phyloP scores from a whole-genome alignment of 805 yeast species.

The Starmerella kuoi region DNA sequence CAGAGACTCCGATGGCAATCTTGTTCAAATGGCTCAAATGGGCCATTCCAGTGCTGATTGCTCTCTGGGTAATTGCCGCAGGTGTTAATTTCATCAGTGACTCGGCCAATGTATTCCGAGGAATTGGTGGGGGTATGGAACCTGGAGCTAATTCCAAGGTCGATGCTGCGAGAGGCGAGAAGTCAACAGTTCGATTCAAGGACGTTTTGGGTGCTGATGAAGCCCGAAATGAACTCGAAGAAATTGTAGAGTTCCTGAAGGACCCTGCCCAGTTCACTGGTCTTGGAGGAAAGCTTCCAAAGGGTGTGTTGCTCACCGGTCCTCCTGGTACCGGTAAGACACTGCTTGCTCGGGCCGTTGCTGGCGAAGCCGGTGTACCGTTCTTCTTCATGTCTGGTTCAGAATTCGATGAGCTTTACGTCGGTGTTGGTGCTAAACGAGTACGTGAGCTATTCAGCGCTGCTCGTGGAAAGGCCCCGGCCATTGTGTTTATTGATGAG shows the following conservation, averaged over 20 bases:
- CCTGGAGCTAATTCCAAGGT: conserved; percentile 41
- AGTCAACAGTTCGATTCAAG: conserved; percentile 73
- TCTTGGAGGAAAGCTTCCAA: conserved; percentile 92
- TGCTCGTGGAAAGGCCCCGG: conserved; percentile 92
- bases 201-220: conserved; percentile 98
- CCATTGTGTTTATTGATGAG: conserved; percentile 93
- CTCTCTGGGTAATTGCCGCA: conserved; percentile 70
- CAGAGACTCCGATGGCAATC: conserved; percentile 69
- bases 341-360: conserved; percentile 90
- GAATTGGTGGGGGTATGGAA: conserved; percentile 26
- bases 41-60: conserved; percentile 66
- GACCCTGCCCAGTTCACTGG: conserved; percentile 96
- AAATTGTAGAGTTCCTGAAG: conserved; percentile 91
- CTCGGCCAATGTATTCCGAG: conserved; percentile 65
- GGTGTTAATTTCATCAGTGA: conserved; percentile 72
- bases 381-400: conserved; percentile 98
- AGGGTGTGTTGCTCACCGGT: conserved; percentile 91
- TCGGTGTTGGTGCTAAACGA: conserved; percentile 98
- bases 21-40: conserved; percentile 81
- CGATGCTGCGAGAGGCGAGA: conserved; percentile 70
- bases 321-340: conserved; percentile 99
- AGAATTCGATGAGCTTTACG: conserved; percentile 94
- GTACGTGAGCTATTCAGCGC: conserved; percentile 87
- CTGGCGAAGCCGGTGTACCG: conserved; percentile 98
- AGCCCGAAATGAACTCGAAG: conserved; percentile 94